phyloP scores from a whole-genome alignment of 495 filamentous ascomycete species.

The Rhizodiscina lignyota region DNA sequence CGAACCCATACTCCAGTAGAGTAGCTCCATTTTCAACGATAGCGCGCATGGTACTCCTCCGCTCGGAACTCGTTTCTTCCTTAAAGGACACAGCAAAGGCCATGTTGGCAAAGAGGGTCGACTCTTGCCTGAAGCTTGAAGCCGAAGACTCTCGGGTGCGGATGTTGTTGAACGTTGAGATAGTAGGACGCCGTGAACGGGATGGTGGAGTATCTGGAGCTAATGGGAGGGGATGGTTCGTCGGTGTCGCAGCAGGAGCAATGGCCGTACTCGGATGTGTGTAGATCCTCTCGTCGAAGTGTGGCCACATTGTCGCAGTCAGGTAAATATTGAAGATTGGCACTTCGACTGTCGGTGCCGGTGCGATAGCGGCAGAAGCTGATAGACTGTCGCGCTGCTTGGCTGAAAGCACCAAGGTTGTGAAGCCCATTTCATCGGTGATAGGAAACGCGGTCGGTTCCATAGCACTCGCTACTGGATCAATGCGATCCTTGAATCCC shows the following conservation, averaged over 20 bases:
- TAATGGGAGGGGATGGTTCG: background rate
- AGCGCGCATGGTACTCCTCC: conserved; percentile 30
- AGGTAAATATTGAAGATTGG: conserved; percentile 21
- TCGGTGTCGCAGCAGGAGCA: background rate
- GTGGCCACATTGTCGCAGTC: conserved; percentile 16
- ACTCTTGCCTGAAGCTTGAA: conserved; percentile 3
- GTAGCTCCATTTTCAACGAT: conserved; percentile 50
- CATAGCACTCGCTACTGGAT: background rate
- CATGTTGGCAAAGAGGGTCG: conserved; percentile 51
- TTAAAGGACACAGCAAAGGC: conserved; percentile 64
- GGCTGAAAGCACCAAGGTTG: conserved; percentile 12
- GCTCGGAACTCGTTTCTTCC: conserved; percentile 25
- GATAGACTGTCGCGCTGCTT: conserved; percentile 18
- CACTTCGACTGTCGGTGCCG: conserved; percentile 14
- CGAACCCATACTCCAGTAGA: conserved; percentile 62
- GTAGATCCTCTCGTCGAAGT: conserved; percentile 18
- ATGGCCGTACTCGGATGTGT: conserved; percentile 2
- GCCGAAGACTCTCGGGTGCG: background rate
- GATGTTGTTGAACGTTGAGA: conserved; percentile 4
- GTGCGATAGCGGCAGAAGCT: background rate
- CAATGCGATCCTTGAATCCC: conserved; percentile 17
- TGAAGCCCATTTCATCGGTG: conserved; percentile 19
- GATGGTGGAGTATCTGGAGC: conserved; percentile 15
- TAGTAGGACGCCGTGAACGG: conserved; percentile 8
- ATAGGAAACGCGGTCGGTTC: conserved; percentile 7